Percentiles rank a stretch among this genome's conserved stretches.
phyloP scores from a whole-genome alignment of 805 yeast genomes.

The Monosporozyma solicola region DNA sequence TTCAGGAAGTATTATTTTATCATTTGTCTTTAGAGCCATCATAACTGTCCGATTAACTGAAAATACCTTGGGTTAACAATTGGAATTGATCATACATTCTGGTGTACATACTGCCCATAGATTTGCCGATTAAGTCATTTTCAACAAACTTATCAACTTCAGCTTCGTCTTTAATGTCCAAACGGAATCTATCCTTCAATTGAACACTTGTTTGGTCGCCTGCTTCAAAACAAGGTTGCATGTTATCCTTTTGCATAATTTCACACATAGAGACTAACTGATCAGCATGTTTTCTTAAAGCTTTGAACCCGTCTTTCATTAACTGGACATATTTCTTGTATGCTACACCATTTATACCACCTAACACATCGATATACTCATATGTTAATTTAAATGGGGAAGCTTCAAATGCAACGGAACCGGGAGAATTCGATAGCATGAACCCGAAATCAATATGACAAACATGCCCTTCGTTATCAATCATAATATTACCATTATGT shows the following conservation, averaged over 20 bases:
- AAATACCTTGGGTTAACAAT: conserved; percentile 89
- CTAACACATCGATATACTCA: conserved; percentile 83
- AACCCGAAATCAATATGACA: conserved; percentile 95
- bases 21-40: neutral
- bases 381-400: conserved; percentile 91
- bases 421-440: conserved; percentile 87
- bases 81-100: conserved; percentile 93
- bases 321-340: conserved; percentile 53
- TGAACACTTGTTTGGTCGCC: conserved; percentile 78
- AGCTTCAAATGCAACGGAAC: conserved; percentile 94
- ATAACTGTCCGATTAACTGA: conserved; percentile 35
- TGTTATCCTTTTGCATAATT: conserved; percentile 86
- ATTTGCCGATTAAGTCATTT: conserved; percentile 61
- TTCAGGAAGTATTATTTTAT: neutral
- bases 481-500: conserved; percentile 95
- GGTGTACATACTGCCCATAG: conserved; percentile 82
- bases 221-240: conserved; percentile 82
- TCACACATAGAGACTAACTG: conserved; percentile 78
- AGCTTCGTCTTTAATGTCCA: conserved; percentile 53
- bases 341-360: conserved; percentile 58
- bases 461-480: conserved; percentile 91
- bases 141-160: conserved; percentile 70
- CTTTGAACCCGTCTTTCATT: conserved; percentile 64
- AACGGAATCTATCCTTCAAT: conserved; percentile 71
- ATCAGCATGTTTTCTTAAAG: conserved; percentile 64